Percentiles rank a stretch among this genome's conserved stretches.
Conservation (phyloP, 352 stramenopile genomes). For the Phytophthora podocarpi region DNA sequence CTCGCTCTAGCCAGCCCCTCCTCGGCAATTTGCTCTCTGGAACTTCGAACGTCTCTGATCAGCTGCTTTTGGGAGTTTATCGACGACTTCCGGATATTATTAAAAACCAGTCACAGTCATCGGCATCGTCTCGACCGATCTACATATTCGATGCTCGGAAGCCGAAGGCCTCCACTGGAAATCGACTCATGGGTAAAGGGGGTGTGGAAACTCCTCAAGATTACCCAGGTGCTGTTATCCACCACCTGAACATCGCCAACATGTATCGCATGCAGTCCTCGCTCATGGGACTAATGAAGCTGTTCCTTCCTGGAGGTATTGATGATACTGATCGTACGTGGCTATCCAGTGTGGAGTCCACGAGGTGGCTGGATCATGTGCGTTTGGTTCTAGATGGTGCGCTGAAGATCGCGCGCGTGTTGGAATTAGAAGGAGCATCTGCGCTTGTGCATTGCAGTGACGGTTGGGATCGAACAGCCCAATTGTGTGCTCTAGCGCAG, state of each 20-base stretch:
- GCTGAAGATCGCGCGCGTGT: slow-evolving; percentile 85
- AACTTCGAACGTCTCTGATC: slow-evolving; percentile 75
- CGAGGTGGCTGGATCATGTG: slow-evolving; percentile 87
- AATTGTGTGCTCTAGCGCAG: slow-evolving; percentile 79
- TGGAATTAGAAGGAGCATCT: slow-evolving; percentile 82
- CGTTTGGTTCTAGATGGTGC: slow-evolving; percentile 81
- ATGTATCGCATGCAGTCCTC: slow-evolving; percentile 94
- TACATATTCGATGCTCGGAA: slow-evolving; percentile 93
- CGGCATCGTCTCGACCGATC: slow-evolving; percentile 67
- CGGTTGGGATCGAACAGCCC: slow-evolving; percentile 86
- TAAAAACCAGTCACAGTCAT: slow-evolving; percentile 67
- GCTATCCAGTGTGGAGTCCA: slow-evolving; percentile 75
- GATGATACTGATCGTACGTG: slow-evolving; percentile 76
- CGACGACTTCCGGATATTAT: slow-evolving; percentile 85
- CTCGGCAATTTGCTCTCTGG: slow-evolving; percentile 76
- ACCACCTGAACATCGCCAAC: slow-evolving; percentile 92
- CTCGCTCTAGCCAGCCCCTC: slow-evolving; percentile 83
- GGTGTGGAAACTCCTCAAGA: slow-evolving; percentile 88
- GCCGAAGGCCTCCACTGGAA: slow-evolving; percentile 89
- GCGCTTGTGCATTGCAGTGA: slow-evolving; percentile 90
- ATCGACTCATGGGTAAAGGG: slow-evolving; percentile 91
- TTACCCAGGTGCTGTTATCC: slow-evolving; percentile 76
- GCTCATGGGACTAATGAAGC: slow-evolving; percentile 70
- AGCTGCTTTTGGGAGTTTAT: slow-evolving; percentile 76
- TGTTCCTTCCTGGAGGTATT: slow-evolving; percentile 63